A percentile compares a stretch with the other conserved stretches of the same genome.
These are phyloP conservation scores for Oxalis stricta DNA, from an alignment of 441 rosid species.

Conservation along the genomic window DNA sequence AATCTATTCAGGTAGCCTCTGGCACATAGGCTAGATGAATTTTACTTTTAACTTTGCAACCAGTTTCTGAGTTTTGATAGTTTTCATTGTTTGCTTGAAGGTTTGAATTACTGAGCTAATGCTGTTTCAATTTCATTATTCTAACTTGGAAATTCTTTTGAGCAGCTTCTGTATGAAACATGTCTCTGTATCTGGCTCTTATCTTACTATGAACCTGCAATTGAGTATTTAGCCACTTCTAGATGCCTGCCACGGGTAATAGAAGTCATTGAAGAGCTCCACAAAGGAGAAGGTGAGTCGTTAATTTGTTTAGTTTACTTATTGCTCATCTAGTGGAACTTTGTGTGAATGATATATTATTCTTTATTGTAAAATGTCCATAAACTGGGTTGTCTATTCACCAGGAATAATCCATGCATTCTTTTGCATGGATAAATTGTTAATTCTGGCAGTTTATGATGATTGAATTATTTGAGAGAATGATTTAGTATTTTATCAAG, in stretches of 20 bases:
- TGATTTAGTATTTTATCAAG: constrained; percentile 4
- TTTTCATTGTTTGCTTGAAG: neutral
- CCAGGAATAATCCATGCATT: constrained; percentile 3
- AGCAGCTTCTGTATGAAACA: constrained; percentile 93
- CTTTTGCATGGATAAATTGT: neutral
- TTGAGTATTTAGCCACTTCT: constrained; percentile 79
- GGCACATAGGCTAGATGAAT: neutral
- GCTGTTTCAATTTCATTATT: constrained; percentile 6
- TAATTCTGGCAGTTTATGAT: neutral
- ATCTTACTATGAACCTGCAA: constrained; percentile 85
- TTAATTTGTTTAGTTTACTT: constrained; percentile 6
- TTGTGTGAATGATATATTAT: neutral
- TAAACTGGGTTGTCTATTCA: neutral
- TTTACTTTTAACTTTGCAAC: neutral
- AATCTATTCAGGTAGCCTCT: constrained; percentile 76
- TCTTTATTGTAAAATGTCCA: neutral
- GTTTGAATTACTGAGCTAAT: neutral
- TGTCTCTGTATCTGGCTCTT: constrained; percentile 96
- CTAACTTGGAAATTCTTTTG: constrained; percentile 11
- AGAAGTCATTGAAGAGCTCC: constrained; percentile 81
- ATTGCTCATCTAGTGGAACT: constrained; percentile 1
- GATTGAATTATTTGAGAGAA: neutral
- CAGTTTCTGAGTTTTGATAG: neutral
- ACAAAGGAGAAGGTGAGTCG: constrained; percentile 85
- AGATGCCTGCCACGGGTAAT: constrained; percentile 64